Conservation (phyloP, 1,284 basidiomycete genomes). For the Ceratobasidium sp. region DNA sequence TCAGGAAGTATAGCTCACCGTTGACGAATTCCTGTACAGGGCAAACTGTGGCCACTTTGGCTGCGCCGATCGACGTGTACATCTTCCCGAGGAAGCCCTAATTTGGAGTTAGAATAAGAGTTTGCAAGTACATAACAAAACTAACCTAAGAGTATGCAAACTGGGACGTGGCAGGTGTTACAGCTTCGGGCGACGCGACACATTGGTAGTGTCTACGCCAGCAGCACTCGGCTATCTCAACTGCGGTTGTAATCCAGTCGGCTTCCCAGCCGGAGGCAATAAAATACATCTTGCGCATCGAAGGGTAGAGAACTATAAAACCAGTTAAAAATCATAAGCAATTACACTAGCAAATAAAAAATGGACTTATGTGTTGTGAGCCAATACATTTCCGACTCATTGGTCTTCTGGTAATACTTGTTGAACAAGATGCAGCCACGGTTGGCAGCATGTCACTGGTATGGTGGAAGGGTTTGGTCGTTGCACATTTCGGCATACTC, state of each 20-base stretch:
- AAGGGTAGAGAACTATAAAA: background rate
- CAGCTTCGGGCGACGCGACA: background rate
- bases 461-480: background rate
- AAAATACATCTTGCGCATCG: background rate
- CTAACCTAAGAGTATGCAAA: slow-evolving; percentile 19
- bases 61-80: background rate
- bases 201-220: background rate
- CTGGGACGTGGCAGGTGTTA: background rate
- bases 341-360: background rate
- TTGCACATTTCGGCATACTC: background rate
- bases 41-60: background rate
- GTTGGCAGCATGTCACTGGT: background rate
- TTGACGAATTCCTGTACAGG: background rate
- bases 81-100: background rate
- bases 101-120: background rate
- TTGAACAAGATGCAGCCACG: background rate
- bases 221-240: too few relatives aligned
- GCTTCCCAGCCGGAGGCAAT: background rate
- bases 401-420: background rate
- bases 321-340: background rate
- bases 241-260: background rate
- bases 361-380: background rate
- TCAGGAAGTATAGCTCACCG: background rate
- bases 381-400: background rate
- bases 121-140: too few relatives aligned